Evolutionary conservation across 2,329 filamentous ascomycete species (phyloP).

Genomic region (Biscogniauxia marginata): DNA sequence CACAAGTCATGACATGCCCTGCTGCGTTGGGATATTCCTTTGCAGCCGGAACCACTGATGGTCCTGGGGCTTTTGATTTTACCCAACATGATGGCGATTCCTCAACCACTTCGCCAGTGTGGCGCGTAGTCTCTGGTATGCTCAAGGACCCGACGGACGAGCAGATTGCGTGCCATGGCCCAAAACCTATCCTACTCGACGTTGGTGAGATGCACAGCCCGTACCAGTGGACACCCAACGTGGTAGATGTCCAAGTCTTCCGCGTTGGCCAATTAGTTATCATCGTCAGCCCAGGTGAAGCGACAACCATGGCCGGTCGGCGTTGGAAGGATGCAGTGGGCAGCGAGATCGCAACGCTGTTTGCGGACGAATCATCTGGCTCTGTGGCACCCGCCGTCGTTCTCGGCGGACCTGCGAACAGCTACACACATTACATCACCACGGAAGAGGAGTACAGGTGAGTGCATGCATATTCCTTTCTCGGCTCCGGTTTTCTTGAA

Average conservation of each 20-base stretch:
- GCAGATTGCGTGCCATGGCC: slow-evolving; percentile 73
- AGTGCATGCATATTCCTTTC: slow-evolving; percentile 12
- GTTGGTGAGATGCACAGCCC: slow-evolving; percentile 77
- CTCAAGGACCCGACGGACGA: slow-evolving; percentile 68
- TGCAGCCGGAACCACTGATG: slow-evolving; percentile 88
- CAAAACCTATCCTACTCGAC: slow-evolving; percentile 84
- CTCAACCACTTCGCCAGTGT: slow-evolving; percentile 65
- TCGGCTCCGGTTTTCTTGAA: background rate
- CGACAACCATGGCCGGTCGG: slow-evolving; percentile 87
- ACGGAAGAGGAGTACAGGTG: slow-evolving; percentile 74
- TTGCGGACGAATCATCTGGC: slow-evolving; percentile 45
- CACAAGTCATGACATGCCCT: slow-evolving; percentile 71
- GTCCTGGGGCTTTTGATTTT: slow-evolving; percentile 89
- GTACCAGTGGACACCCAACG: slow-evolving; percentile 87
- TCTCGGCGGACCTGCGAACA: slow-evolving; percentile 85
- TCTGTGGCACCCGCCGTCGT: slow-evolving; percentile 65
- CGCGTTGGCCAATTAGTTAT: slow-evolving; percentile 83
- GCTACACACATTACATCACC: slow-evolving; percentile 80
- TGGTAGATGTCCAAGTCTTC: slow-evolving; percentile 84
- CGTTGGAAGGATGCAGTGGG: slow-evolving; percentile 76
- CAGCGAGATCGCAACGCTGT: slow-evolving; percentile 45
- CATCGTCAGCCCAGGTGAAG: slow-evolving; percentile 82
- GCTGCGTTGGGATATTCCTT: slow-evolving; percentile 91
- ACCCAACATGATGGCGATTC: slow-evolving; percentile 81
- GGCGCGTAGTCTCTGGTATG: slow-evolving; percentile 71